A percentile compares a stretch with the other conserved stretches of the same genome.
Conservation (phyloP, 1,284 basidiomycete species). For the Cystobasidium pallidum region DNA sequence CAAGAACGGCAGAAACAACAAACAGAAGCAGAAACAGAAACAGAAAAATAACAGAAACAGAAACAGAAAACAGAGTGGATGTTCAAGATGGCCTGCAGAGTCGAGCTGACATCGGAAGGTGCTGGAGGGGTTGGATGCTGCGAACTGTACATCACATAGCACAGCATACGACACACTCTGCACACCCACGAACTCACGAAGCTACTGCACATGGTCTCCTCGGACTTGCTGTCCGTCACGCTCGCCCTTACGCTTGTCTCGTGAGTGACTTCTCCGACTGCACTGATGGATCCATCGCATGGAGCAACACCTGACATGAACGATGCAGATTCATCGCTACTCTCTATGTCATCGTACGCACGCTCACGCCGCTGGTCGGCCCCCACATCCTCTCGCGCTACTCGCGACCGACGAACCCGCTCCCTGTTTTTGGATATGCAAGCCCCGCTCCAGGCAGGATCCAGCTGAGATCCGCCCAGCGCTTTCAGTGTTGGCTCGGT, state of each 20-base stretch:
- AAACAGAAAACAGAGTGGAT: constrained; percentile 18
- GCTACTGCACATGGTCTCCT: constrained; percentile 6
- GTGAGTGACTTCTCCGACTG: constrained; percentile 3
- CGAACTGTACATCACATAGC: no score
- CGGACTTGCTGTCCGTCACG: constrained; percentile 31
- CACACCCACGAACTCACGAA: neutral
- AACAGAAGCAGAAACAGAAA: neutral
- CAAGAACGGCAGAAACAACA: neutral
- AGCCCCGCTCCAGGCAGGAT: constrained; percentile 13
- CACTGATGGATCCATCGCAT: no score
- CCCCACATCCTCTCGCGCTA: constrained; percentile 39
- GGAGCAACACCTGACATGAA: neutral
- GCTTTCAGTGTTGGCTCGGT: constrained; percentile 44
- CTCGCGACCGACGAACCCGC: constrained; percentile 24
- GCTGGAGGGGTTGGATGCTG: no score
- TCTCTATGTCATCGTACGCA: constrained; percentile 43
- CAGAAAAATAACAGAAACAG: neutral
- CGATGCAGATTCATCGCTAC: constrained; percentile 39
- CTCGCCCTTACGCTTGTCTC: constrained; percentile 41
- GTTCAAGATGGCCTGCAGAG: constrained; percentile 13
- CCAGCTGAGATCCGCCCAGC: constrained; percentile 38
- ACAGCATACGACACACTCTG: neutral
- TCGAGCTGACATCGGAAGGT: no score
- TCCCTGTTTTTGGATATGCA: constrained; percentile 40
- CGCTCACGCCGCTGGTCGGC: constrained; percentile 39